Evolutionary conservation across 208 protist genomes (phyloP), one percentile per base, ranked within the genome.

Genomic region (Eutreptiella sp.): DNA sequence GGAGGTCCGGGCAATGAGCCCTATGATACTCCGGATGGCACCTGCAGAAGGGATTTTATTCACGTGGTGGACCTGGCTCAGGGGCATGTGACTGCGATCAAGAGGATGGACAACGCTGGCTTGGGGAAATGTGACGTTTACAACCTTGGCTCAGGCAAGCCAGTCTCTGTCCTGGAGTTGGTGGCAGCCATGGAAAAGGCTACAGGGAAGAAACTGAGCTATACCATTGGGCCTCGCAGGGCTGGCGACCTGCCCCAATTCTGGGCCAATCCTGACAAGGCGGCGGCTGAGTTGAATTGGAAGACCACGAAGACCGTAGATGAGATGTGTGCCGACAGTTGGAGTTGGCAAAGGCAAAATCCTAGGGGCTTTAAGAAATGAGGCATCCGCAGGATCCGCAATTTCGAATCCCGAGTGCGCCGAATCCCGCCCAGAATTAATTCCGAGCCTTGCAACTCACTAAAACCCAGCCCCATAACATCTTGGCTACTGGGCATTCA

Each of bases 21-120:
- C 72, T 96, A 94, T 66, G 75, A 83, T 11, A 98, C 94, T 1
- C 70, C 47, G 0, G 94, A 98, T 67, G 94, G 94, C 24, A 97
- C 90, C 35, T 93, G 89, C 58, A 82, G 95, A 35, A 82, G 96
- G 34, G 96, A 99, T 74, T 99, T 96, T 75, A 94, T 99, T 42
- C 96, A 99, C 73, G 90, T 99, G n/a, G 81, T 90, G 42, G 95
- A 98, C 72, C 73, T 98, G 0, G 87, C 93, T 19, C 75, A 80
- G 35, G 95, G 90, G 1, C 94, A 98, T 75, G 80, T 96, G 21
- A 73, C 80, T 26, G 85, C 94, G 32, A 62, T 97, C 2, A 69
- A 86, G 41, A 88, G 83, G 63, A 58, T 90, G 35, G 53, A 32
- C 5, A 11, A 9, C n/a, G n/a, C n/a, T n/a, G n/a, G n/a, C n/a